These are phyloP conservation scores for Solanum pennellii DNA, from an alignment of 257 asterid genomes.

Conservation along the genomic window DNA sequence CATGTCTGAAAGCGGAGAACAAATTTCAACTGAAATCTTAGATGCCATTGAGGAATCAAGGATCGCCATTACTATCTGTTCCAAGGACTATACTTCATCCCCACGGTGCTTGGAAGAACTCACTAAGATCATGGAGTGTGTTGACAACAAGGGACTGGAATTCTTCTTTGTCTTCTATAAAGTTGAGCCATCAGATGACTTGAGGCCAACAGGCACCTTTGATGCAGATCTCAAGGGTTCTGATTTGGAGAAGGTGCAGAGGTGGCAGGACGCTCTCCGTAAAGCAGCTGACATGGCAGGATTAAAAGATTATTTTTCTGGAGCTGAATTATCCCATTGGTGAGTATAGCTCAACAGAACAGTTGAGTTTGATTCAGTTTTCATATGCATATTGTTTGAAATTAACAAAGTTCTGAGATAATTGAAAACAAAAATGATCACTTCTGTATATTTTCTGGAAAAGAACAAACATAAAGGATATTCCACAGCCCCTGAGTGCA, in stretches of 20 bases:
- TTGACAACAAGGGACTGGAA: neutral
- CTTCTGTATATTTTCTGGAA: too few relatives aligned
- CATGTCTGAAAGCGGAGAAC: neutral
- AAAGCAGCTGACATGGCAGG: too few relatives aligned
- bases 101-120: neutral
- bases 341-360: too few relatives aligned
- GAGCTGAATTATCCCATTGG: too few relatives aligned
- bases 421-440: too few relatives aligned
- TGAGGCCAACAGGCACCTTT: too few relatives aligned
- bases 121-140: neutral
- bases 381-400: too few relatives aligned
- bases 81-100: neutral
- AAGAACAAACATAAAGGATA: too few relatives aligned
- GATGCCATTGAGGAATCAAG: neutral
- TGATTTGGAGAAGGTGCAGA: neutral
- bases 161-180: neutral
- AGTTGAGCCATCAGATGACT: neutral
- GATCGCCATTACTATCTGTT: neutral
- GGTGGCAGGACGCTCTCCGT: neutral
- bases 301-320: too few relatives aligned
- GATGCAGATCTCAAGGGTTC: neutral
- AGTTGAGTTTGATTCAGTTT: too few relatives aligned
- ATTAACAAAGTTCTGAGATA: too few relatives aligned
- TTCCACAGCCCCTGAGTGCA: too few relatives aligned
- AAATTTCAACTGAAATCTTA: neutral